Conservation (phyloP, 2,329 filamentous ascomycete genomes). For the Fusarium vanettenii region DNA sequence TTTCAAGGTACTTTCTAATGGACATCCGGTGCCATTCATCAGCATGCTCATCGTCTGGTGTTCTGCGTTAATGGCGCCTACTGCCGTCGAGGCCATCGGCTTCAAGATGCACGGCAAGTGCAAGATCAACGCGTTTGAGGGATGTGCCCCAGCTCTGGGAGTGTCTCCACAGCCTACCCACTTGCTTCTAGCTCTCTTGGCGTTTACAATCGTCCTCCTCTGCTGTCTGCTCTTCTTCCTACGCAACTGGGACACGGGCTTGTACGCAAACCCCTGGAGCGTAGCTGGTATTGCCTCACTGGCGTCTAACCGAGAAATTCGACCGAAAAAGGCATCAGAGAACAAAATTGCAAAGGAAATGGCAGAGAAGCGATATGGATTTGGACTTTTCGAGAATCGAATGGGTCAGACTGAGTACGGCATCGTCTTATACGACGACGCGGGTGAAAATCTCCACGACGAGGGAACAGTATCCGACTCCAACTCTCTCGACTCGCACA, state of each 20-base stretch:
- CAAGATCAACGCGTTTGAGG: slow-evolving; percentile 28
- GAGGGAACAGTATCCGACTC: slow-evolving; percentile 19
- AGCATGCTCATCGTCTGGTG: slow-evolving; percentile 42
- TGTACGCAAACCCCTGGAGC: slow-evolving; percentile 49
- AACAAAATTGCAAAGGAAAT: slow-evolving; percentile 40
- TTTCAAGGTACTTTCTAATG: slow-evolving; percentile 47
- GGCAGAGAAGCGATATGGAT: slow-evolving; percentile 40
- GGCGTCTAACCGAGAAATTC: slow-evolving; percentile 40
- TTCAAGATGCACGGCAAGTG: slow-evolving; percentile 43
- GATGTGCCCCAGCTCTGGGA: slow-evolving; percentile 39
- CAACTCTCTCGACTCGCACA: slow-evolving; percentile 29
- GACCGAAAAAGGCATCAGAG: slow-evolving; percentile 33
- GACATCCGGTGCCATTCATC: slow-evolving; percentile 41
- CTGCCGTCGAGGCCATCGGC: slow-evolving; percentile 41
- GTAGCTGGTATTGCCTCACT: slow-evolving; percentile 41
- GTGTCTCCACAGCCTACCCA: slow-evolving; percentile 34
- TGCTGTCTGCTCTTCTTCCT: slow-evolving; percentile 34
- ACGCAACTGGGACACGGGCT: slow-evolving; percentile 37
- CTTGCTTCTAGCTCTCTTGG: slow-evolving; percentile 34
- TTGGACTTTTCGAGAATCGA: slow-evolving; percentile 40
- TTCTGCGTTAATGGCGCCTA: slow-evolving; percentile 34
- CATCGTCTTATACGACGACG: slow-evolving; percentile 39
- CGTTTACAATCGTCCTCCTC: slow-evolving; percentile 32
- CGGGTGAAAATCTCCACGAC: slow-evolving; percentile 24
- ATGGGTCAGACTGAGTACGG: slow-evolving; percentile 38